Base-by-base conservation (phyloP, 169 alveolate species). In the Plasmodium yoelii region DNA sequence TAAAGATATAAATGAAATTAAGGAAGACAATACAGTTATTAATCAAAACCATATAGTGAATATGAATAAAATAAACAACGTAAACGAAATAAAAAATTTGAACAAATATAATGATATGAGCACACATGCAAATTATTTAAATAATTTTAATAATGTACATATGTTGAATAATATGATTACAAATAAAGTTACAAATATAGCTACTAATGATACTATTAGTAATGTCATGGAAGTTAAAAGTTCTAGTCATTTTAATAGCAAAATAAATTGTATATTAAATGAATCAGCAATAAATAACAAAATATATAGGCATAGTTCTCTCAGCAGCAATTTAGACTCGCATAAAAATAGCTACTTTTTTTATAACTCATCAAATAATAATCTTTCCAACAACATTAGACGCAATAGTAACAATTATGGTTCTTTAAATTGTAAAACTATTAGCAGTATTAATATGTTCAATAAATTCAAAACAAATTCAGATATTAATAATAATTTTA, bases 61-160 rank as follows among this genome's bases (percentile, higher is more conserved):
- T 26, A 12, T 26, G 51, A 60, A 42, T 53, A 22, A 4, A 12
- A 18, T 44, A 74, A 44, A 26, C 6, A 10, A 15, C 24, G 1
- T 49, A 12, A 49, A 72, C 5, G 55, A 60, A 55, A 26, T 56
- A 24, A 72, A 22, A 7, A 42, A 72, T 22, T 15, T 28, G 13
- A 74, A 51, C 34, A 63, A 74, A 28, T 42, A n/a, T n/a, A 73
- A 12, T 28, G 68, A 46, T 46, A 10, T 73, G 46, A 46, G 34
- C 47, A 46, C 26, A 22, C 26, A 61, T 64, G 8, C 46, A 67
- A 42, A 74, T 5, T 28, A 72, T 24, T 46, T 8, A 2, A 55
- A 72, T 24, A 56, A 55, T 26, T 55, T 56, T 28, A 47, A 47
- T 39, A 46, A 69, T 69, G 46, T 74, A 60, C 61, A 74, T 55